Percentiles rank a stretch among this genome's conserved stretches.
Conservation (phyloP, 2,329 filamentous ascomycete species). For the Golovinomyces cichoracearum region DNA sequence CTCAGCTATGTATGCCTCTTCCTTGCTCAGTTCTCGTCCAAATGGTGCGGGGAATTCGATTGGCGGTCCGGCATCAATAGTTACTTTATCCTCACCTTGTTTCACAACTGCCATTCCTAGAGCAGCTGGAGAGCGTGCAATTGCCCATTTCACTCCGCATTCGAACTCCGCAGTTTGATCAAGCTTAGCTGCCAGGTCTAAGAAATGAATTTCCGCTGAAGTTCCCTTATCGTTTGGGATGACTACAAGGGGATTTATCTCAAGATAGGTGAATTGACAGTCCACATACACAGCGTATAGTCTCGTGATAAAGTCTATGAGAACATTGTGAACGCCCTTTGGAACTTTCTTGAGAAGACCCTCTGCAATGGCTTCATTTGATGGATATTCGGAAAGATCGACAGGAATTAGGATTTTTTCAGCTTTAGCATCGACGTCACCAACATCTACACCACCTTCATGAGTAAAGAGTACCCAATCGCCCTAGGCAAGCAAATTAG, state of each 20-base stretch:
- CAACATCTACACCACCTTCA: slow-evolving; percentile 97
- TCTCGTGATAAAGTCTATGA: slow-evolving; percentile 96
- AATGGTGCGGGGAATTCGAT: slow-evolving; percentile 99
- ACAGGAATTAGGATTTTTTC: slow-evolving; percentile 97
- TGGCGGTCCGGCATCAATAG: slow-evolving; percentile 82
- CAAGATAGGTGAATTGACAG: slow-evolving; percentile 99
- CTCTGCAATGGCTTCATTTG: slow-evolving; percentile 74
- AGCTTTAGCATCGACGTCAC: slow-evolving; percentile 95
- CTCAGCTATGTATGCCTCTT: slow-evolving; percentile 97
- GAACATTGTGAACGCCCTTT: slow-evolving; percentile 84
- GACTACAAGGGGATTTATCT: slow-evolving; percentile 97
- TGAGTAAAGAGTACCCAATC: slow-evolving; percentile 99
- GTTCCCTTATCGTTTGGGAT: slow-evolving; percentile 83
- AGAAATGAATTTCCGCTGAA: slow-evolving; percentile 86
- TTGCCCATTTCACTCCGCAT: slow-evolving; percentile 96
- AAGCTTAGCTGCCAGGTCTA: slow-evolving; percentile 93
- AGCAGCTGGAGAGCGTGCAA: slow-evolving; percentile 71
- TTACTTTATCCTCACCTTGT: slow-evolving; percentile 47
- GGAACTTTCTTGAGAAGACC: slow-evolving; percentile 80
- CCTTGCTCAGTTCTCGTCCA: slow-evolving; percentile 92
- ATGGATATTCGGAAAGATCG: slow-evolving; percentile 79
- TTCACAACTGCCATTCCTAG: slow-evolving; percentile 53
- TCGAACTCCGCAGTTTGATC: slow-evolving; percentile 99
- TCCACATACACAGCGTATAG: slow-evolving; percentile 98
- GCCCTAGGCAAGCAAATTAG: slow-evolving; percentile 30